Evolutionary conservation across 345 rosid genomes (phyloP), one percentile per base, ranked within the genome.

Genomic region (Nephelium lappaceum): DNA sequence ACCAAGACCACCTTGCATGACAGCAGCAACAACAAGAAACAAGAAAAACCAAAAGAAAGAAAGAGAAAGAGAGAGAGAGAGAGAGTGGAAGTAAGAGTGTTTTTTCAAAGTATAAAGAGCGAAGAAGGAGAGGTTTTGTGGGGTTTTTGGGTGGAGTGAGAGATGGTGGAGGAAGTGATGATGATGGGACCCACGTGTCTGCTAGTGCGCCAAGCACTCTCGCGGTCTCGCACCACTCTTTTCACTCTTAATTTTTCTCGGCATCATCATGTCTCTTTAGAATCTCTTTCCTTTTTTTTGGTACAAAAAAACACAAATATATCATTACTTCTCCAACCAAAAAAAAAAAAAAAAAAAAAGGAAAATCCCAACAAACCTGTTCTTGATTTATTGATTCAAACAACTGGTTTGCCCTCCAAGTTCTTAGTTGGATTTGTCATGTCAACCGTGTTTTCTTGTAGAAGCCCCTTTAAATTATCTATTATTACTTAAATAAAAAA

Each of bases 161-260:
- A 51, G 58, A 60, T 87, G 93, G 90, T 89, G 90, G 92, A 85
- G 80, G 78, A 79, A 84, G 88, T 90, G 93, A 91, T 90, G 91
- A 89, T 62, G 74, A 71, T 89, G 92, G 95, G 94, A 7, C 92
- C 97, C 87, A 67, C 74, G 58, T 90, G 98, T 93, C 92, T 86
- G 82, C 81, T 87, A 91, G 94, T 93, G 97, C 90, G 92, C 90
- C 81, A 72, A 84, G 90, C 95, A 93, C 91, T 87, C 88, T 80
- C 66, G 89, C 95, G 91, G 89, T 87, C 88, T 21, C 63, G 73
- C 66, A 60, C 78, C 71, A 76, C 80, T 65, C 57, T n/a, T 47
- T 78, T 69, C 64, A 47, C 70, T 61, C 49, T 42, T 41, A 2
- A 65, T 77, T 81, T 72, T 81, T 68, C 79, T 76, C 62, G 87